A percentile compares a stretch with the other conserved stretches of the same genome.
phyloP scores from a whole-genome alignment of 2,329 filamentous ascomycete species.

The Dactylonectria estremocensis region DNA sequence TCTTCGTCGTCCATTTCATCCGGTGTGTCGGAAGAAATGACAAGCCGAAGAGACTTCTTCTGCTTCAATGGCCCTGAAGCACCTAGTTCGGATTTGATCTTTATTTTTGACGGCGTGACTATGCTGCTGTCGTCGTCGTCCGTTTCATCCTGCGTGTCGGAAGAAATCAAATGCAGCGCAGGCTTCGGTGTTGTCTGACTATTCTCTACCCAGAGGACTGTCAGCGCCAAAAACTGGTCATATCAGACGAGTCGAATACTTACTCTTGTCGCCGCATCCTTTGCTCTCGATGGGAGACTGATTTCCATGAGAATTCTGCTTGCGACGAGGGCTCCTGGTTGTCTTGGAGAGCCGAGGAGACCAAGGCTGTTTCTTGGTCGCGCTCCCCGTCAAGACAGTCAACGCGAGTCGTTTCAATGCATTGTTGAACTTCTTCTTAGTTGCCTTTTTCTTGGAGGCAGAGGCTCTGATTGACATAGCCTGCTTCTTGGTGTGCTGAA shows the following conservation, averaged over 20 bases:
- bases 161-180: neutral
- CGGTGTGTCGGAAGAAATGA: neutral
- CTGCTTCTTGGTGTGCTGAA: slow-evolving; percentile 34
- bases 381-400: neutral
- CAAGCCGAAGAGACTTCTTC: neutral
- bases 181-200: slow-evolving; percentile 20
- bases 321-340: neutral
- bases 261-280: slow-evolving; percentile 39
- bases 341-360: neutral
- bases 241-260: neutral
- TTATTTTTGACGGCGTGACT: slow-evolving; percentile 7
- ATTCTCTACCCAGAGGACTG: slow-evolving; percentile 22
- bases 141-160: slow-evolving; percentile 2
- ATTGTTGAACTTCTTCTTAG: neutral
- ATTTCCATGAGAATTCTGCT: neutral
- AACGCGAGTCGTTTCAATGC: neutral
- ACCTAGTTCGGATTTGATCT: too few species aligned
- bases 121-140: neutral
- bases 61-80: neutral
- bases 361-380: neutral
- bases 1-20: slow-evolving; percentile 1
- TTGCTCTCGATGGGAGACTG: neutral
- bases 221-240: slow-evolving; percentile 26
- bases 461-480: slow-evolving; percentile 30
- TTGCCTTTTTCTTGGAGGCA: slow-evolving; percentile 17